Percentiles rank a stretch among this genome's conserved stretches.
Conservation (phyloP, 768 basidiomycete species). For the Collybiopsis luxurians region DNA sequence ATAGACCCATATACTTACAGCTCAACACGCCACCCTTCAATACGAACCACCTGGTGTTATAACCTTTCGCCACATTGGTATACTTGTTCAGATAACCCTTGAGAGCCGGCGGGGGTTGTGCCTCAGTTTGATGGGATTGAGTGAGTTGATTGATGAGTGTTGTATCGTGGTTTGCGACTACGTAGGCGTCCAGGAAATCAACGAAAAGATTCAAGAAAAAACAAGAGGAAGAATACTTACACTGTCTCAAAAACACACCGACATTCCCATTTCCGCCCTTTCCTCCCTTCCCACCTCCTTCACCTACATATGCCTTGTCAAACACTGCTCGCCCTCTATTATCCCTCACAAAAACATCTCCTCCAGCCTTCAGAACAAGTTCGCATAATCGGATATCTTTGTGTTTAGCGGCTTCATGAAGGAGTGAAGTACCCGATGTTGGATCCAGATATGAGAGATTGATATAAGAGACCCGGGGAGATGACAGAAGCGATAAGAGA, state of each 20-base stretch:
- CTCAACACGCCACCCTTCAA: slow-evolving; percentile 83
- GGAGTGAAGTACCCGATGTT: slow-evolving; percentile 68
- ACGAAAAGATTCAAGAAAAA: neutral
- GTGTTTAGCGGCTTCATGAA: slow-evolving; percentile 85
- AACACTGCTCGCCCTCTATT: slow-evolving; percentile 65
- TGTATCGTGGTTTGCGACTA: too few relatives aligned
- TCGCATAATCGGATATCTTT: slow-evolving; percentile 82
- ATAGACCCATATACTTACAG: slow-evolving; percentile 46
- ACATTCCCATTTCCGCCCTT: slow-evolving; percentile 72
- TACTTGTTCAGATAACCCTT: slow-evolving; percentile 90
- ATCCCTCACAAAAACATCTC: slow-evolving; percentile 86
- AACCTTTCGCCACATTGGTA: slow-evolving; percentile 88
- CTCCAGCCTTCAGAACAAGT: slow-evolving; percentile 80
- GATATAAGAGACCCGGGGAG: slow-evolving; percentile 65
- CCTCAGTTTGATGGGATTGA: slow-evolving; percentile 52
- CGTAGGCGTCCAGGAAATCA: too few relatives aligned
- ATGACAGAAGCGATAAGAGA: slow-evolving; percentile 59
- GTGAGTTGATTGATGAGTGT: slow-evolving; percentile 81
- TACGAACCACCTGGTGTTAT: slow-evolving; percentile 90
- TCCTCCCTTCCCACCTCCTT: slow-evolving; percentile 23
- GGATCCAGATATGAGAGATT: slow-evolving; percentile 83
- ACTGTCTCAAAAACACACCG: slow-evolving; percentile 79
- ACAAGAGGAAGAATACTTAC: slow-evolving; percentile 39
- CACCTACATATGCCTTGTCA: slow-evolving; percentile 28
- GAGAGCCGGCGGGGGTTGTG: slow-evolving; percentile 55